Percentiles rank a stretch among this genome's conserved stretches.
phyloP scores from a whole-genome alignment of 495 filamentous ascomycete genomes.

The Delitschia confertaspora region DNA sequence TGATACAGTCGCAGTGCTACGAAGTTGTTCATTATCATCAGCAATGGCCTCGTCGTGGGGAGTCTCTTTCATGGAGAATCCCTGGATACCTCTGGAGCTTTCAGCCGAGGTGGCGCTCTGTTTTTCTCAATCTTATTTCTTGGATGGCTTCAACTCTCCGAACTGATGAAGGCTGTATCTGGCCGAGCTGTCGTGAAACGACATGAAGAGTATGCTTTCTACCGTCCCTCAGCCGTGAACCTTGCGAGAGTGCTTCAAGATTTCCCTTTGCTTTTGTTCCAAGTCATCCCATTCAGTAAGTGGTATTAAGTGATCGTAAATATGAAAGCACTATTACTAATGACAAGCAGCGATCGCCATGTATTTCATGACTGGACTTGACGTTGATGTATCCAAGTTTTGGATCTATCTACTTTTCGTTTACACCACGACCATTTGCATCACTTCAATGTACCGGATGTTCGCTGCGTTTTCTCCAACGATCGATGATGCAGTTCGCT shows the following conservation, averaged over 20 bases:
- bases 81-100: constrained; percentile 56
- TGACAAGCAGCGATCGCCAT: constrained; percentile 42
- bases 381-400: constrained; percentile 58
- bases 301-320: neutral
- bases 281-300: constrained; percentile 52
- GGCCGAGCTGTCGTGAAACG: constrained; percentile 55
- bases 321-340: neutral
- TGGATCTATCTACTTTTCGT: constrained; percentile 67
- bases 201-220: constrained; percentile 69
- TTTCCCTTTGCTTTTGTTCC: constrained; percentile 55
- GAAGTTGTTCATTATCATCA: constrained; percentile 67
- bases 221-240: constrained; percentile 62
- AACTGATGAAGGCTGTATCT: constrained; percentile 59
- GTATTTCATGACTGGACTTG: constrained; percentile 61
- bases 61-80: constrained; percentile 64
- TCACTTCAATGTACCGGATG: constrained; percentile 67
- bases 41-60: constrained; percentile 65
- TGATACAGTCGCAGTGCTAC: constrained; percentile 35
- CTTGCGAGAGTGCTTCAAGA: constrained; percentile 62
- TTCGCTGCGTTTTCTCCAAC: constrained; percentile 62
- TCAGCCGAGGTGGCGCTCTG: constrained; percentile 55
- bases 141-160: constrained; percentile 66
- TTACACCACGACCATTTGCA: constrained; percentile 56
- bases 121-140: constrained; percentile 71
- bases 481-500: constrained; percentile 65